Conservation (phyloP, 192 early-diverging fungal species). For the Allomyces javanicus region DNA sequence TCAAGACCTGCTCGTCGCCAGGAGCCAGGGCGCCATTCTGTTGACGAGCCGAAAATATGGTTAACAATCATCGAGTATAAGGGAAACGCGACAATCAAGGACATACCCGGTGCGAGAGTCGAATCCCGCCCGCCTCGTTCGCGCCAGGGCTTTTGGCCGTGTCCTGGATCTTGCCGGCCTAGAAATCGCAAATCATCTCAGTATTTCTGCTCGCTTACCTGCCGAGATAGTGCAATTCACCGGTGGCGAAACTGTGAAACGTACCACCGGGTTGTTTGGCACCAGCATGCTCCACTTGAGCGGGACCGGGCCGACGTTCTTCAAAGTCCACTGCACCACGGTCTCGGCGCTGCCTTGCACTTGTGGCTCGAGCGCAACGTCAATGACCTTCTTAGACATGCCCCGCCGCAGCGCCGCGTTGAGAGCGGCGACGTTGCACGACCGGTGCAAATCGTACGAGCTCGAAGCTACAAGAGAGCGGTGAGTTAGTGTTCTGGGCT, state of each 20-base stretch:
- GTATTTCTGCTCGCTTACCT: too few species aligned
- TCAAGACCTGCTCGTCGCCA: background rate
- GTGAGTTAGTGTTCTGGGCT: too few species aligned
- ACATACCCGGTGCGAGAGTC: background rate
- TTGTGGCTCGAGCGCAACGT: background rate
- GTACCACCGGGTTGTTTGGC: background rate
- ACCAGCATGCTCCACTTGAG: background rate
- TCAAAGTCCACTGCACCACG: background rate
- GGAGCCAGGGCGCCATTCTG: background rate
- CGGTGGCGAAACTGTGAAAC: background rate
- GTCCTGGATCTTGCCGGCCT: background rate
- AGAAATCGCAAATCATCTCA: too few species aligned
- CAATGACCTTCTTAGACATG: background rate
- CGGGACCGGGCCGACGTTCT: background rate
- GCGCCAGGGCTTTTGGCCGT: background rate
- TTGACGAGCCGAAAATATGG: background rate
- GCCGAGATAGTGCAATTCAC: too few species aligned
- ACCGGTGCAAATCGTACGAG: background rate
- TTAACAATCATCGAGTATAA: background rate
- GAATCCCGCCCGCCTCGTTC: background rate
- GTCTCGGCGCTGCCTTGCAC: background rate
- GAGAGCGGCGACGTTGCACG: background rate
- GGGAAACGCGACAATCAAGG: background rate
- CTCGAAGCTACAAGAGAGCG: background rate
- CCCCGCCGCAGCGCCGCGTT: background rate